Percentiles rank a stretch among this genome's conserved stretches.
Conservation (phyloP, 805 yeast species). For the Nakazawaea ernobii region DNA sequence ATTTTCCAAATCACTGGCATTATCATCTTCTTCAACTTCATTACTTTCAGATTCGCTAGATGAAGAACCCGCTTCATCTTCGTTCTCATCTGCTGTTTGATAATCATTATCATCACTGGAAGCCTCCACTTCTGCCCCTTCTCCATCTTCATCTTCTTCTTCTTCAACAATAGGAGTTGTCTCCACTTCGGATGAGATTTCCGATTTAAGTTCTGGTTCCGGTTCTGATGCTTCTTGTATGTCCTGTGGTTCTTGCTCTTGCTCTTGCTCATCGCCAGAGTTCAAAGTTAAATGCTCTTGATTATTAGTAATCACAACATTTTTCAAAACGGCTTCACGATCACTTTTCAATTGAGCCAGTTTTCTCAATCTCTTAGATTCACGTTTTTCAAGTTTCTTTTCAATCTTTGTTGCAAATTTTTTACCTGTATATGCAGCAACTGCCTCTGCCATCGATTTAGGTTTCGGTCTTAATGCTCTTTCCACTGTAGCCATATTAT, state of each 20-base stretch:
- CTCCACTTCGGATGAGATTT: slow-evolving; percentile 1
- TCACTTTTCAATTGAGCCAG: slow-evolving; percentile 8
- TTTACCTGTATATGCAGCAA: slow-evolving; percentile 52
- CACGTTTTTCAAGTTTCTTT: slow-evolving; percentile 24
- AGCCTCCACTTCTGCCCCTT: not conserved
- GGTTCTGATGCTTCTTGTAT: slow-evolving; percentile 14
- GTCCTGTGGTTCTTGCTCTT: slow-evolving; percentile 8
- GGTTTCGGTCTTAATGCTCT: slow-evolving; percentile 21
- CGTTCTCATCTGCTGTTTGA: slow-evolving; percentile 24
- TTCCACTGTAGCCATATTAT: not conserved
- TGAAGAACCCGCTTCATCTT: slow-evolving; percentile 10
- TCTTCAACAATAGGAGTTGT: not conserved
- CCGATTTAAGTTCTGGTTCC: slow-evolving; percentile 13
- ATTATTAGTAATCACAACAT: not conserved
- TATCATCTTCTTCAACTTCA: slow-evolving; percentile 24
- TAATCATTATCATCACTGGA: slow-evolving; percentile 18
- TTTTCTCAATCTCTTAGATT: slow-evolving; percentile 19
- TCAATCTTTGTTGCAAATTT: slow-evolving; percentile 45
- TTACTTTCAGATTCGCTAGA: slow-evolving; percentile 16
- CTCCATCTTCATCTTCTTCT: not conserved
- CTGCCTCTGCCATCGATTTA: slow-evolving; percentile 51
- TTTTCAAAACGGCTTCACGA: not conserved
- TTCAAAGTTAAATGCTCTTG: not conserved
- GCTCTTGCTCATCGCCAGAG: slow-evolving; percentile 17
- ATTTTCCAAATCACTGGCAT: slow-evolving; percentile 14